Percentiles rank a stretch among this genome's conserved stretches.
phyloP scores from a whole-genome alignment of 2,329 filamentous ascomycete species.

The Fusarium concolor region DNA sequence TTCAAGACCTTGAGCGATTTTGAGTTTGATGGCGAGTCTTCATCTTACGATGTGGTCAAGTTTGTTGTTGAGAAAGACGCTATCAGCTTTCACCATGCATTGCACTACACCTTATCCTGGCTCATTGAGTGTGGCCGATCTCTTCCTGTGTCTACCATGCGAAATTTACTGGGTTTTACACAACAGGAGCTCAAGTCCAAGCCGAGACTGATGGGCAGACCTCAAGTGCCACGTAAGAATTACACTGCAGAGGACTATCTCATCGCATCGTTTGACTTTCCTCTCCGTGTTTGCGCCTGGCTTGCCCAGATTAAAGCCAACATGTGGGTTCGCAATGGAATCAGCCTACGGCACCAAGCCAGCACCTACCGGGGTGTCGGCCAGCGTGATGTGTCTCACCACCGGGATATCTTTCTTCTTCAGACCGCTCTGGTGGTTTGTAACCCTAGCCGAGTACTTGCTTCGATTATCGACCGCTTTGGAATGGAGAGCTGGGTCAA shows the following conservation, averaged over 20 bases:
- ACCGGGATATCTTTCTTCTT: constrained; percentile 92
- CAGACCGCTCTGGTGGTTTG: constrained; percentile 92
- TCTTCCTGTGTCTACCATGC: constrained; percentile 75
- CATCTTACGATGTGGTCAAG: constrained; percentile 77
- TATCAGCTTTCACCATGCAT: constrained; percentile 96
- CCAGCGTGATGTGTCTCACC: constrained; percentile 91
- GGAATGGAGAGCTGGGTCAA: constrained; percentile 89
- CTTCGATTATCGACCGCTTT: constrained; percentile 91
- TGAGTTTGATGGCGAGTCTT: constrained; percentile 75
- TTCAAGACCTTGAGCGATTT: constrained; percentile 85
- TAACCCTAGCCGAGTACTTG: constrained; percentile 83
- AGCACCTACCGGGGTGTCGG: constrained; percentile 90
- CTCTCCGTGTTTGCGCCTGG: constrained; percentile 94
- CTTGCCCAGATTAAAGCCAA: constrained; percentile 97
- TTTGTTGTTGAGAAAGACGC: constrained; percentile 90
- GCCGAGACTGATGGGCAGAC: constrained; percentile 70
- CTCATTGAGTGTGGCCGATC: constrained; percentile 88
- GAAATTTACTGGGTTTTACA: constrained; percentile 76
- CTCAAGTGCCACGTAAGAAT: constrained; percentile 66
- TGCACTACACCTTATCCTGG: constrained; percentile 98
- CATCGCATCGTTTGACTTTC: constrained; percentile 91
- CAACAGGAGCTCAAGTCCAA: constrained; percentile 75
- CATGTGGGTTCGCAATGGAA: constrained; percentile 98
- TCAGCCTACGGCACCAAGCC: constrained; percentile 95
- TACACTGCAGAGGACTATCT: constrained; percentile 80